A percentile compares a stretch with the other conserved stretches of the same genome.
Evolutionary conservation across 768 basidiomycete genomes (phyloP).

Genomic region (Pulveroboletus frians): DNA sequence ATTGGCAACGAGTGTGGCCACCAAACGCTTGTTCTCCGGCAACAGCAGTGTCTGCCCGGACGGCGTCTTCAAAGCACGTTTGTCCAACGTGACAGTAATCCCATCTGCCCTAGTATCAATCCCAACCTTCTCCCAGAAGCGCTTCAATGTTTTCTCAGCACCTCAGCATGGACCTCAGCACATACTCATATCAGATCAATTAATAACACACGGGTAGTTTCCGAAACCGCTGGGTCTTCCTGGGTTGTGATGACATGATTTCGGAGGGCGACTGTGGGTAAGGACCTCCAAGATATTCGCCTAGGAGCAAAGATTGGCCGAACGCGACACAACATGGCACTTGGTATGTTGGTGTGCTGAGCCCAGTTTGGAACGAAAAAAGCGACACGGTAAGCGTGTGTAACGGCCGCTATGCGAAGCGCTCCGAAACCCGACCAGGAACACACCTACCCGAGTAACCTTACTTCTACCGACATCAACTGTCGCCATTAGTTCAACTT

Average conservation of each 20-base stretch:
- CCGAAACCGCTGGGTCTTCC: constrained; percentile 48
- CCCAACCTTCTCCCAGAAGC: constrained; percentile 94
- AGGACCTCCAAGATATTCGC: not conserved
- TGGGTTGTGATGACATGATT: constrained; percentile 14
- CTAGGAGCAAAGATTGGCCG: not conserved
- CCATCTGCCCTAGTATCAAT: constrained; percentile 54
- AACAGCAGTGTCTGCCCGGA: constrained; percentile 70
- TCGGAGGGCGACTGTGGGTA: not conserved
- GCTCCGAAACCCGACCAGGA: too few relatives aligned
- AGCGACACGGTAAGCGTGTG: too few relatives aligned
- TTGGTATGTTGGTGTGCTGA: not conserved
- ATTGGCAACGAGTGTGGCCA: constrained; percentile 82
- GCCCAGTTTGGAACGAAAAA: too few relatives aligned
- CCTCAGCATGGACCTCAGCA: constrained; percentile 41
- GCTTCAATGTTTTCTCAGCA: constrained; percentile 77
- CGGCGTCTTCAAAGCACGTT: constrained; percentile 83
- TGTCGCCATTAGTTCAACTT: too few relatives aligned
- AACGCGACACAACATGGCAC: constrained; percentile 4
- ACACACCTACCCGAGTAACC: too few relatives aligned
- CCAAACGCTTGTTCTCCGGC: constrained; percentile 62
- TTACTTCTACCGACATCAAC: too few relatives aligned
- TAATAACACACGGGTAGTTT: constrained; percentile 55
- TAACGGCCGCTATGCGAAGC: too few relatives aligned
- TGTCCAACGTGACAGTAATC: constrained; percentile 71
- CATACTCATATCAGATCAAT: not conserved